phyloP scores from a whole-genome alignment of 192 early-diverging fungal species.

The Piromyces sp. region DNA sequence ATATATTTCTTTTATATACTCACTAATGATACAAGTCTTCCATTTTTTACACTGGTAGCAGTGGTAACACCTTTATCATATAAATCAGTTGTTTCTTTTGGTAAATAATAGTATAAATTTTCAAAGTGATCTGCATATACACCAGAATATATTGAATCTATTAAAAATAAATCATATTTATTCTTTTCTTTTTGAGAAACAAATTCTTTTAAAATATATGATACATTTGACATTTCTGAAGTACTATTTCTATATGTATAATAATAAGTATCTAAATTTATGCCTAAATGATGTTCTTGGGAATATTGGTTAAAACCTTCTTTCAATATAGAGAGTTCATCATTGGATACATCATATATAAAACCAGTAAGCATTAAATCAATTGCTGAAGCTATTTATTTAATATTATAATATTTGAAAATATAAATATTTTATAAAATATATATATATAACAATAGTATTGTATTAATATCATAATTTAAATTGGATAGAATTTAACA shows the following conservation, averaged over 20 bases:
- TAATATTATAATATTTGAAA: no score
- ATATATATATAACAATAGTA: no score
- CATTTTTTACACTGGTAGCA: not conserved
- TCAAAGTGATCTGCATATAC: not conserved
- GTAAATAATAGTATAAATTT: not conserved
- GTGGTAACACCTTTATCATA: not conserved
- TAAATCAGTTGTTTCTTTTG: not conserved
- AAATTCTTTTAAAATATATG: not conserved
- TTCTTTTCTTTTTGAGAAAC: not conserved
- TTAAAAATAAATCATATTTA: not conserved
- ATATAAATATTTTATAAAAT: no score
- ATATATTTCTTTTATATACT: no score
- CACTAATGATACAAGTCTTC: not conserved
- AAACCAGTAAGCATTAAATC: not conserved
- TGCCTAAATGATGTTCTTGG: not conserved
- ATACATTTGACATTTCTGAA: not conserved
- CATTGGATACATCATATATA: not conserved
- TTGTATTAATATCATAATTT: no score
- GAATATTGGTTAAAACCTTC: not conserved
- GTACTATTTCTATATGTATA: not conserved
- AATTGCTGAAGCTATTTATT: not conserved
- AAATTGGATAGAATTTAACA: no score
- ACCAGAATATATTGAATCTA: not conserved
- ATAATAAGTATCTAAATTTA: not conserved
- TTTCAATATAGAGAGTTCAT: not conserved